Evolutionary conservation across 768 basidiomycete genomes (phyloP).

Genomic region (Psilocybe cyanescens): DNA sequence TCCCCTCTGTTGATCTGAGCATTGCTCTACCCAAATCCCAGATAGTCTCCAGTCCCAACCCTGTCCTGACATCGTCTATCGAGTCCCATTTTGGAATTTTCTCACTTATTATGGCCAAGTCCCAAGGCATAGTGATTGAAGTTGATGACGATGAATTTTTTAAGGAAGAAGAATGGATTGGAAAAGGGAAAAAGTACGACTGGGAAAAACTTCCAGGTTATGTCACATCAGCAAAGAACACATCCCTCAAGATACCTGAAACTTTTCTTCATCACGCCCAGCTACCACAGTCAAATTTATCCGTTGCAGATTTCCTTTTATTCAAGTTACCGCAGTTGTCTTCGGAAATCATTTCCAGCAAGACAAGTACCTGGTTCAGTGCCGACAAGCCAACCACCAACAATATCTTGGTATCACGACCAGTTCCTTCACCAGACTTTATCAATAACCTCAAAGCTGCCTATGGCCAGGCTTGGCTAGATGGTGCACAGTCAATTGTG

Average conservation of each 20-base stretch:
- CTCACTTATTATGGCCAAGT: too few species aligned
- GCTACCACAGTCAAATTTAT: neutral
- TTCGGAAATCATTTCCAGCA: neutral
- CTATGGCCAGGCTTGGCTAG: conserved; percentile 10
- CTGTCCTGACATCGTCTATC: too few species aligned
- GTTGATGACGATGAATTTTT: too few species aligned
- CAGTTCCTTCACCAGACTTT: conserved; percentile 1
- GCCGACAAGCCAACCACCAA: neutral
- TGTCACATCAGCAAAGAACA: neutral
- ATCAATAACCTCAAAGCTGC: neutral
- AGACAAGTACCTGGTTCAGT: conserved; percentile 9
- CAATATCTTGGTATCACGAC: neutral
- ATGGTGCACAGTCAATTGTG: conserved; percentile 10
- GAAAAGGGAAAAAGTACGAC: neutral
- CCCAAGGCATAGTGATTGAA: too few species aligned
- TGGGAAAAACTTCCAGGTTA: neutral
- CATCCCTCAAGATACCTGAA: neutral
- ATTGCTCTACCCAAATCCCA: too few species aligned
- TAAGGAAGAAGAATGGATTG: neutral
- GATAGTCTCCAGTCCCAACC: too few species aligned
- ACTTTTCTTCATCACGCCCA: neutral
- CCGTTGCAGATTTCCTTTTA: neutral
- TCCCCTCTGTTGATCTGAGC: too few species aligned
- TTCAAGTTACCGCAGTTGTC: neutral
- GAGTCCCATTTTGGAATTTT: too few species aligned